These are phyloP conservation scores for Alternaria dauci DNA, from an alignment of 2,329 filamentous ascomycete genomes.

Conservation along the genomic window DNA sequence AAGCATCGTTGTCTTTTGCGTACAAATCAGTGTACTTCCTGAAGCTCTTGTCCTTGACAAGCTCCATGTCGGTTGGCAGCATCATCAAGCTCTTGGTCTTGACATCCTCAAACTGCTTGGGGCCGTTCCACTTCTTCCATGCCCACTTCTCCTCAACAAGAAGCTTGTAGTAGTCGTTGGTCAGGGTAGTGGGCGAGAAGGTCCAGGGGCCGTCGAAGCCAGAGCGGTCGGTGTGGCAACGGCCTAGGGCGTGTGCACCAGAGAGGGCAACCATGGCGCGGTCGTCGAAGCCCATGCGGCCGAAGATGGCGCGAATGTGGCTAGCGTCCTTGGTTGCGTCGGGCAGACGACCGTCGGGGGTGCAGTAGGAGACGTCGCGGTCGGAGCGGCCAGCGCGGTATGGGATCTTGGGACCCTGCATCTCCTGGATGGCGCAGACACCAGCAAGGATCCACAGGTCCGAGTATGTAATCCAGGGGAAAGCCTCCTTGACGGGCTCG, in stretches of 20 bases:
- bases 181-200: slow-evolving; percentile 81
- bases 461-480: slow-evolving; percentile 96
- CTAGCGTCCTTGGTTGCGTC: slow-evolving; percentile 78
- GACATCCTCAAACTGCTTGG: slow-evolving; percentile 89
- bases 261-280: slow-evolving; percentile 92
- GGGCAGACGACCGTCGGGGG: slow-evolving; percentile 89
- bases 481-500: slow-evolving; percentile 85
- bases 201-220: slow-evolving; percentile 87
- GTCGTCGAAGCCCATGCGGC: slow-evolving; percentile 97
- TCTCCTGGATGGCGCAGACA: slow-evolving; percentile 89
- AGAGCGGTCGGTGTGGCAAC: slow-evolving; percentile 87
- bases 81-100: slow-evolving; percentile 92
- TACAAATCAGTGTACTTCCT: slow-evolving; percentile 82
- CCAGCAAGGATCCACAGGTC: slow-evolving; percentile 95
- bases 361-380: slow-evolving; percentile 82
- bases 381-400: slow-evolving; percentile 88
- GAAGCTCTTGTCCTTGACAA: slow-evolving; percentile 89
- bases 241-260: slow-evolving; percentile 83
- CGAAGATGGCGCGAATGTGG: slow-evolving; percentile 91
- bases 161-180: slow-evolving; percentile 93
- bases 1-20: slow-evolving; percentile 86
- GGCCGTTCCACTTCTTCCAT: slow-evolving; percentile 96
- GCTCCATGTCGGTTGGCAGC: slow-evolving; percentile 89
- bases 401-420: slow-evolving; percentile 86
- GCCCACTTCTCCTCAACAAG: slow-evolving; percentile 92